These are phyloP conservation scores for Brassica carinata DNA, from an alignment of 345 rosid species.

Conservation along the genomic window DNA sequence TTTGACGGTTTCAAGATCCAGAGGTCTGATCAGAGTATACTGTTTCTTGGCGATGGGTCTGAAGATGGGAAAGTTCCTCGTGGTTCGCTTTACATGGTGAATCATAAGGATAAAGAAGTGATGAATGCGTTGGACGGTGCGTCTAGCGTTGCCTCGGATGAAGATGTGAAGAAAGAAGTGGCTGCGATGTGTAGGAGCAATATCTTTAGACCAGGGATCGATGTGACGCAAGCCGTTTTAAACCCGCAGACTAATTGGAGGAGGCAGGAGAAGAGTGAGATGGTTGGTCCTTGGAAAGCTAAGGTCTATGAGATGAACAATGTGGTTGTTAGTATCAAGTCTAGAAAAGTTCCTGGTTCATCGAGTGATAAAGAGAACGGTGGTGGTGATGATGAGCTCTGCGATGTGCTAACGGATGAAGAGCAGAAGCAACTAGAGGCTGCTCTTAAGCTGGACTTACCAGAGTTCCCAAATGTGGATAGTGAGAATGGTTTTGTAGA, in stretches of 20 bases:
- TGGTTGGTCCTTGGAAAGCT: slow-evolving; percentile 89
- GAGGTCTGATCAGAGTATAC: slow-evolving; percentile 81
- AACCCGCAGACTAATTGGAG: slow-evolving; percentile 93
- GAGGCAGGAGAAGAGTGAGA: slow-evolving; percentile 87
- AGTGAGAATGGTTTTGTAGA: slow-evolving; percentile 63
- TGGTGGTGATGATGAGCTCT: slow-evolving; percentile 59
- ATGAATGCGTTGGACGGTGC: slow-evolving; percentile 97
- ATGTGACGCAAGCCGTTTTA: slow-evolving; percentile 91
- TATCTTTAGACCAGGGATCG: slow-evolving; percentile 93
- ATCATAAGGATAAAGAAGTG: slow-evolving; percentile 93
- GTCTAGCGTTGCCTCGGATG: slow-evolving; percentile 73
- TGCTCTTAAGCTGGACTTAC: slow-evolving; percentile 76
- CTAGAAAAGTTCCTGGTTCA: slow-evolving; percentile 88
- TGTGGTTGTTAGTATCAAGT: slow-evolving; percentile 92
- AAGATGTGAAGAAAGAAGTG: slow-evolving; percentile 87
- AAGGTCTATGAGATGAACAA: slow-evolving; percentile 98
- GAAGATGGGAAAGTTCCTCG: slow-evolving; percentile 75
- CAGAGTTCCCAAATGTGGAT: slow-evolving; percentile 57
- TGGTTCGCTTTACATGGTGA: slow-evolving; percentile 83
- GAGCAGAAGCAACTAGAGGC: slow-evolving; percentile 88
- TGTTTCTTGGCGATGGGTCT: slow-evolving; percentile 96
- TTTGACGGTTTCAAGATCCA: slow-evolving; percentile 94
- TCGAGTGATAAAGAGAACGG: slow-evolving; percentile 81
- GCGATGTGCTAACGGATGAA: slow-evolving; percentile 77
- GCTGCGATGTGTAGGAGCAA: slow-evolving; percentile 87